A percentile compares a stretch with the other conserved stretches of the same genome.
These are phyloP conservation scores for Spergularia azorica DNA, from an alignment of 179 eudicot species.

Conservation along the genomic window DNA sequence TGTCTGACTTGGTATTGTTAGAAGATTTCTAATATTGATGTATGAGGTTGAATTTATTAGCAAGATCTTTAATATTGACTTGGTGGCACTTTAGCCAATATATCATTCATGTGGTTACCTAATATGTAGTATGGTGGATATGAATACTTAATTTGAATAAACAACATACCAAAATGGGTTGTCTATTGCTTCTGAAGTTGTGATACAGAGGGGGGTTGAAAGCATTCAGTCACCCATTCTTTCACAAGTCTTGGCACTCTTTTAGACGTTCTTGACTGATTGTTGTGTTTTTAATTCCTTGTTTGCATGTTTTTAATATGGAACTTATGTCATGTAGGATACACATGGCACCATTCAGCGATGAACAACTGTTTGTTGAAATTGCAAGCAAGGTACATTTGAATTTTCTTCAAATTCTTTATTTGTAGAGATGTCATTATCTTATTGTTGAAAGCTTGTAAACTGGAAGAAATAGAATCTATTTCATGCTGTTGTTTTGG, in stretches of 20 bases:
- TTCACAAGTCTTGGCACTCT: not conserved
- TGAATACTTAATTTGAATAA: too few species aligned
- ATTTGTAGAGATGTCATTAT: constrained; percentile 2
- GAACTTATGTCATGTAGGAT: constrained; percentile 57
- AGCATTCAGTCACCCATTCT: not conserved
- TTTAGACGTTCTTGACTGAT: not conserved
- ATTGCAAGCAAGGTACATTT: constrained; percentile 86
- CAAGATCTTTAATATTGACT: too few species aligned
- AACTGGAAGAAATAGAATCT: not conserved
- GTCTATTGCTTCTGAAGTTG: too few species aligned
- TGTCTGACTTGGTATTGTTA: too few species aligned
- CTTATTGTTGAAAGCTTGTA: not conserved
- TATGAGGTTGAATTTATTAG: too few species aligned
- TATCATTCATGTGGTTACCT: too few species aligned
- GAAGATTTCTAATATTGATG: too few species aligned
- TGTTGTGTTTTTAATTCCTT: not conserved
- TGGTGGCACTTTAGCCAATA: too few species aligned
- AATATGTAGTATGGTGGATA: too few species aligned
- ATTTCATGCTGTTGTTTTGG: not conserved
- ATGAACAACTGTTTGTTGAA: constrained; percentile 85
- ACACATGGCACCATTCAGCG: constrained; percentile 99
- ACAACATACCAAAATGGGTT: too few species aligned
- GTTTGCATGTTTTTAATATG: constrained; percentile 21
- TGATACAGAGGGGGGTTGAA: too few species aligned
- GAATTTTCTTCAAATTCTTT: not conserved